These are phyloP conservation scores for Spathaspora boniae DNA, from an alignment of 805 yeast species.

Conservation along the genomic window DNA sequence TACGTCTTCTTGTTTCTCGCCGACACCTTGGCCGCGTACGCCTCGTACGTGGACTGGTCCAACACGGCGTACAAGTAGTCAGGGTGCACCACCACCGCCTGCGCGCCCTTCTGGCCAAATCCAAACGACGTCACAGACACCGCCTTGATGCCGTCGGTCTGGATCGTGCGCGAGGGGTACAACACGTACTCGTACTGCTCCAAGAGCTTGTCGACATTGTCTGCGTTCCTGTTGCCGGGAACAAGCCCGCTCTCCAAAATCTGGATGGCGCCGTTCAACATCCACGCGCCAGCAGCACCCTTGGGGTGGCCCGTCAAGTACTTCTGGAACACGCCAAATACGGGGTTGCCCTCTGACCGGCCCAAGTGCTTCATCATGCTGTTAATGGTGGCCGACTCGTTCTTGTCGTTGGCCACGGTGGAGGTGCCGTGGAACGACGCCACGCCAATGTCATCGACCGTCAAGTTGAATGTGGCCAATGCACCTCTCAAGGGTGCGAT, in stretches of 20 bases:
- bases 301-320: conserved; percentile 99
- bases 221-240: conserved; percentile 99
- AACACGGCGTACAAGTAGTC: conserved; percentile 88
- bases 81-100: conserved; percentile 86
- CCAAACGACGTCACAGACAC: conserved; percentile 97
- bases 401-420: conserved; percentile 97
- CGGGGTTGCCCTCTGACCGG: conserved; percentile 96
- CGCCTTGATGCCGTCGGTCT: conserved; percentile 97
- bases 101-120: conserved; percentile 99
- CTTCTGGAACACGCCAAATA: conserved; percentile 97
- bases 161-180: conserved; percentile 89
- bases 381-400: conserved; percentile 89
- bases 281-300: conserved; percentile 99
- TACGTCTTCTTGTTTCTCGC: conserved; percentile 86
- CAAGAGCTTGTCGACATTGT: conserved; percentile 81
- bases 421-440: conserved; percentile 99
- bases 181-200: conserved; percentile 84
- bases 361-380: conserved; percentile 94
- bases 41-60: conserved; percentile 65
- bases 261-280: conserved; percentile 98
- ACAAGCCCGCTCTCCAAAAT: conserved; percentile 87
- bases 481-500: conserved; percentile 98
- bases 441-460: conserved; percentile 92
- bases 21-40: conserved; percentile 66
- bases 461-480: conserved; percentile 86